Conservation (phyloP, 2,329 filamentous ascomycete species). For the Ceratocystis harringtonii region DNA sequence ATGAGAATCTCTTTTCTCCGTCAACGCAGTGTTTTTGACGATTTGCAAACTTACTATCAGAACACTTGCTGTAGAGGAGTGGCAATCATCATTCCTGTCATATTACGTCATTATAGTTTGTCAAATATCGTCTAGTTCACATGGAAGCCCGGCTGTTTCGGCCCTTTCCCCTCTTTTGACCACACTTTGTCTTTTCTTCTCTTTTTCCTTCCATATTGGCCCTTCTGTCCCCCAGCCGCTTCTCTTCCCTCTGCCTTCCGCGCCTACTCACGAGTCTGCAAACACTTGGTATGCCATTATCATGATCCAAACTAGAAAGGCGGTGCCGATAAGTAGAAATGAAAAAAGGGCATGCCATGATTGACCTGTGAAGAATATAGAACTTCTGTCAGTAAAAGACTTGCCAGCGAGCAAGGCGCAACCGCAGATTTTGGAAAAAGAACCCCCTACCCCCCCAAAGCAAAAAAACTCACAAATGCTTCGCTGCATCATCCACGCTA, state of each 20-base stretch:
- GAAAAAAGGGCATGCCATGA: constrained; percentile 51
- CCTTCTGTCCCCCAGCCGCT: not conserved
- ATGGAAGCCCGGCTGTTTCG: not conserved
- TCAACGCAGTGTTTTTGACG: no score
- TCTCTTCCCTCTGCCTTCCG: not conserved
- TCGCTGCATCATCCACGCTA: constrained; percentile 50
- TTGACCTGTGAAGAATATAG: constrained; percentile 30
- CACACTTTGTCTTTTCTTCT: not conserved
- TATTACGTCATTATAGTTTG: no score
- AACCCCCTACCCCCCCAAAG: no score
- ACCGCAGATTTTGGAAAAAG: no score
- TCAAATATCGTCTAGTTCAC: not conserved
- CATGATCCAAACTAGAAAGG: constrained; percentile 54
- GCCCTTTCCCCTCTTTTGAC: not conserved
- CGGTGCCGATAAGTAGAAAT: constrained; percentile 42
- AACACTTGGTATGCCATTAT: constrained; percentile 53
- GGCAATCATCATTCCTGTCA: no score
- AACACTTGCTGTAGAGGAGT: no score
- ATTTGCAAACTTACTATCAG: no score
- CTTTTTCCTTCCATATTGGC: not conserved
- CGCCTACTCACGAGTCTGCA: constrained; percentile 26
- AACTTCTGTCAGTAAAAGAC: no score
- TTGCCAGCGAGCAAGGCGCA: no score
- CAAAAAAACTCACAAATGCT: constrained; percentile 41
- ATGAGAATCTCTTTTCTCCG: no score